Conservation (phyloP, 768 basidiomycete species). For the Boletales sp. region DNA sequence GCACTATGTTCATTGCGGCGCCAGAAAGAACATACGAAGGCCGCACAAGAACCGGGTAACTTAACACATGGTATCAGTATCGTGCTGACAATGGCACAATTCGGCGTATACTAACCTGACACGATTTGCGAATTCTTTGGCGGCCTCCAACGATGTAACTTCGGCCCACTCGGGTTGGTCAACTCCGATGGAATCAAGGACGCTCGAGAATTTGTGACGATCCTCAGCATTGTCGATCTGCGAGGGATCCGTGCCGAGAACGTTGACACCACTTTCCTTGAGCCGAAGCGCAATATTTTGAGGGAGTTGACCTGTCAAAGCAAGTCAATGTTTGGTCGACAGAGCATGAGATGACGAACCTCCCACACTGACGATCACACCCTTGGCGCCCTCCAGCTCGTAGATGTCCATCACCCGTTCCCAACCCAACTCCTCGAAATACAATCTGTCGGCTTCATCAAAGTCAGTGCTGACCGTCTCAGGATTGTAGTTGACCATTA, state of each 20-base stretch:
- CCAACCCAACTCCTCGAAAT: constrained; percentile 97
- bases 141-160: constrained; percentile 81
- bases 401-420: constrained; percentile 99
- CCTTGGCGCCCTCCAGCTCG: constrained; percentile 88
- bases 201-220: constrained; percentile 97
- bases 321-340: not conserved
- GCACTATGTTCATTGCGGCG: constrained; percentile 98
- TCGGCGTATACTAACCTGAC: constrained; percentile 49
- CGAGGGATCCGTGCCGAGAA: constrained; percentile 92
- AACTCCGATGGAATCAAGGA: constrained; percentile 90
- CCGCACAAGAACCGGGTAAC: constrained; percentile 96
- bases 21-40: constrained; percentile 98
- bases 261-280: constrained; percentile 86
- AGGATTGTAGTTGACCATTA: constrained; percentile 99
- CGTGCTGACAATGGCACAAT: not conserved
- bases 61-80: constrained; percentile 25
- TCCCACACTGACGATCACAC: constrained; percentile 95
- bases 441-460: constrained; percentile 97
- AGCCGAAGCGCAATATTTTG: constrained; percentile 98
- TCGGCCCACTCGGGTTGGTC: constrained; percentile 98
- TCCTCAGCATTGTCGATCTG: constrained; percentile 98
- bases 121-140: constrained; percentile 84
- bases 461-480: constrained; percentile 99
- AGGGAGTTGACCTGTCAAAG: constrained; percentile 79
- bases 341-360: constrained; percentile 47